Base-by-base conservation (phyloP, 1,284 basidiomycete genomes). In the Puccinia polysora region DNA sequence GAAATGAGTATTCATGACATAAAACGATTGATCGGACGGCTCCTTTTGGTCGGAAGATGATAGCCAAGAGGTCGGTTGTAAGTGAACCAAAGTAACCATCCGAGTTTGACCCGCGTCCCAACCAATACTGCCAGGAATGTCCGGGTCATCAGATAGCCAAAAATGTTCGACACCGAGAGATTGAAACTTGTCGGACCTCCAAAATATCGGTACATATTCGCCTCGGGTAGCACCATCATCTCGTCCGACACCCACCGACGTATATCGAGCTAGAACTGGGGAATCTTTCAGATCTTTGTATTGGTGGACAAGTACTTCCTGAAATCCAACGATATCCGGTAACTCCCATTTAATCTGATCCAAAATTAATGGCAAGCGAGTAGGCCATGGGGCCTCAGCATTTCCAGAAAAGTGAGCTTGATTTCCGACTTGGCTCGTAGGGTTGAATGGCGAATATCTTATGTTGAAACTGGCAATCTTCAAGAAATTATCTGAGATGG, bases 161-260 rank as follows among this genome's bases (percentile, higher is more conserved):
- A 71, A 74, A 62, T 76, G 75, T 20, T 65, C 6, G 8, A 58
- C 30, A 3, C 45, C 36, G 40, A 74, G 23, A 72, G 76, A 70
- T 20, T 71, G 32, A 32, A 77, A 74, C 30, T 74, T 71, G 18
- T 75, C 55, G 18, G 74, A 73, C 56, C 20, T 74, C 64, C 60
- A 77, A 59, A 77, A 77, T 59, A 77, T 73, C 3, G 76, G 76
- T 1, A 73, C 74, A 25, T 73, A 75, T 53, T 77, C 76, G 40
- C 76, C 76, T 3, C 64, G 56, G 20, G 63, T 56, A 20, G 71
- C 69, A 8, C 76, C 76, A 47, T 77, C 75, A 56, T 77, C 49
- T 47, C 73, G 53, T 49, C 77, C 77, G 18, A 76, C 76, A 8
- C 76, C 75, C 4, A 77, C 74, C 2, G 43, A 67, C 0, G 53